Conservation (phyloP, 371 early-diverging fungal species). For the Mucor saturninus region DNA sequence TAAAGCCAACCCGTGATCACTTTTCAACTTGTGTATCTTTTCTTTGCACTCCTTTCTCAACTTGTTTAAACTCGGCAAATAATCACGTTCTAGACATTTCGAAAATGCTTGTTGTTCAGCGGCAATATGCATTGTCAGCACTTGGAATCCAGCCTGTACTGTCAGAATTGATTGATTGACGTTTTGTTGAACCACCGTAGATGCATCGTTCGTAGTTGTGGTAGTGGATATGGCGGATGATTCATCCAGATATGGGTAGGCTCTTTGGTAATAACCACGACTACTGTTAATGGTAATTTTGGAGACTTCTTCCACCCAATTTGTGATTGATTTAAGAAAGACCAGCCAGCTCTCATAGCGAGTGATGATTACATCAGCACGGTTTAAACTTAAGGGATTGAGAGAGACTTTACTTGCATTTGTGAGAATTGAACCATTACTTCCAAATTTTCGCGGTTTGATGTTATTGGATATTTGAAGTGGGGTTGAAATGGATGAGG, state of each 20-base stretch:
- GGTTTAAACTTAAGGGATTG: conserved; percentile 17
- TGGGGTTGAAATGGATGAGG: conserved; percentile 18
- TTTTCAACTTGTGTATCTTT: conserved; percentile 36
- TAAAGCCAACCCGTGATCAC: conserved; percentile 30
- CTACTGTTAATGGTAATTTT: conserved; percentile 37
- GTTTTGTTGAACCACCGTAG: background rate
- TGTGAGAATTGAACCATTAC: conserved; percentile 17
- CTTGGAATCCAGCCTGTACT: conserved; percentile 33
- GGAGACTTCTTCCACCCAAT: conserved; percentile 41
- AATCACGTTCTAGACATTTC: conserved; percentile 25
- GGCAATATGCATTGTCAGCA: conserved; percentile 32
- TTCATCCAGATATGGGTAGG: conserved; percentile 28
- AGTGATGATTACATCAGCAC: conserved; percentile 40
- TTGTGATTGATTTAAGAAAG: conserved; percentile 32
- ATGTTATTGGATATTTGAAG: conserved; percentile 9
- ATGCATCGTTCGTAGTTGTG: conserved; percentile 5
- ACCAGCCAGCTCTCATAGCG: conserved; percentile 37
- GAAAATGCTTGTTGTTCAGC: conserved; percentile 40
- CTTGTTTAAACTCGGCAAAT: conserved; percentile 30
- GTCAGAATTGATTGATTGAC: conserved; percentile 26
- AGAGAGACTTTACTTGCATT: background rate
- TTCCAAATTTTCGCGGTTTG: conserved; percentile 13
- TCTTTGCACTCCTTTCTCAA: conserved; percentile 40
- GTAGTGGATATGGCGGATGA: conserved; percentile 5
- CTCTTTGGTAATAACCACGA: conserved; percentile 35